Base-by-base conservation (phyloP, 2,329 filamentous ascomycete species). In the Phoma sp. region DNA sequence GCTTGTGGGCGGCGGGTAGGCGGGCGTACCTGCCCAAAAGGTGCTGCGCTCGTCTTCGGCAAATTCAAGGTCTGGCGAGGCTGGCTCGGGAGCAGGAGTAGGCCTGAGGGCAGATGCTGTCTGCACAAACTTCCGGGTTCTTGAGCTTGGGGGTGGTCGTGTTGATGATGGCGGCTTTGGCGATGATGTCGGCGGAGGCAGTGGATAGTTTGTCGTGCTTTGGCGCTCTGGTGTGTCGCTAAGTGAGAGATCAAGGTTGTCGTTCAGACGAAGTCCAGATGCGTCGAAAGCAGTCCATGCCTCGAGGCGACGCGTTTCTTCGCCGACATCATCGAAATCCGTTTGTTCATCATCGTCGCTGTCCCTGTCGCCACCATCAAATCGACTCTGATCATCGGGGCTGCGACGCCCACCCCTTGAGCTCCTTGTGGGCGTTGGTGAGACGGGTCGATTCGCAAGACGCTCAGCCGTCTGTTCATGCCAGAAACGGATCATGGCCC, bases 401-500 rank as follows among this genome's bases (percentile, higher is more conserved):
- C 54, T 54, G 25, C 47, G 38, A 32, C 50, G 51, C n/a, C 58
- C 56, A 13, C 57, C 47, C 55, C 52, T 62, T 14, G 50, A 55
- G 32, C 52, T 58, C 14, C 46, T 24, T 36, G 52, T 55, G 8
- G 50, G 59, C 8, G 45, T 58, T n/a, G 69, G 68, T 14, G 68
- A 66, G 4, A 52, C 58, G n/a, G 59, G 51, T 40, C 68, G 54
- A n/a, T 60, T 58, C 2, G 64, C 65, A 18, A 58, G 35, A 33
- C 68, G 52, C 25, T 73, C 68, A 1, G 66, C 49, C 57, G 80
- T 75, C 47, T 78, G 79, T 13, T 80, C 78, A 10, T 75, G 65
- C 84, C 84, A 87, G 55, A 81, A 79, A 23, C 80, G 75, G 43
- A 87, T 70, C 75, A 86, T 82, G 27, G 78, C 78, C 51, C 81